Evolutionary conservation across 306 rosid species (phyloP).

Genomic region (Hippophae tibetana): DNA sequence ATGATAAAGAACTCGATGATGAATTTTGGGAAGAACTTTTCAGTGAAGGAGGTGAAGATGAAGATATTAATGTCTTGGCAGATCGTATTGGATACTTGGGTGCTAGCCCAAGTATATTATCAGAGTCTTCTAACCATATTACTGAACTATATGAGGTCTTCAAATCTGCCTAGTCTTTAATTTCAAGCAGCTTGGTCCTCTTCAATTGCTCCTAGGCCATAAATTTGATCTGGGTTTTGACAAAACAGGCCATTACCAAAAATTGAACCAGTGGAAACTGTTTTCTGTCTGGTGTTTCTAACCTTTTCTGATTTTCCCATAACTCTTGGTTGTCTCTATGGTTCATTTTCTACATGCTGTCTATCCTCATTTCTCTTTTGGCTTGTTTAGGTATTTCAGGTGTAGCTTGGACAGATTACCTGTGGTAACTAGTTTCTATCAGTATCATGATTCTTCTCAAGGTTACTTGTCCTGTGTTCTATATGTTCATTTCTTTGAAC

Average conservation of each 20-base stretch:
- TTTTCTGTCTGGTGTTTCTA: conserved; percentile 27
- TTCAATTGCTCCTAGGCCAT: conserved; percentile 15
- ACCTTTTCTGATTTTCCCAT: conserved; percentile 21
- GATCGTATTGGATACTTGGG: conserved; percentile 45
- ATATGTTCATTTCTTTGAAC: not conserved
- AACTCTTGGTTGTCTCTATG: conserved; percentile 11
- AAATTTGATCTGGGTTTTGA: conserved; percentile 19
- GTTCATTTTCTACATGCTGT: conserved; percentile 15
- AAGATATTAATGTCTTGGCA: conserved; percentile 47
- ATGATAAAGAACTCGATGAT: conserved; percentile 57
- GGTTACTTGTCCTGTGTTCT: conserved; percentile 30
- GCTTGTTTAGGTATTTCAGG: conserved; percentile 38
- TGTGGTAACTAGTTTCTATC: conserved; percentile 12
- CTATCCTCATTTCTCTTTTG: conserved; percentile 32
- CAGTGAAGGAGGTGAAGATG: conserved; percentile 34
- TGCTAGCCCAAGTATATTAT: conserved; percentile 38
- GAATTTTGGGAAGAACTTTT: conserved; percentile 44
- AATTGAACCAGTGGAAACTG: conserved; percentile 18
- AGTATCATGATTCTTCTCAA: conserved; percentile 19
- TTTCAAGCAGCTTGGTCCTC: conserved; percentile 15
- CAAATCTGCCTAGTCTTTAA: not conserved
- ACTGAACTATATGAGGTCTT: conserved; percentile 2
- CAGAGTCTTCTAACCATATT: conserved; percentile 5
- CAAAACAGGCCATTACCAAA: conserved; percentile 22
- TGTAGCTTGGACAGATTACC: conserved; percentile 36